A percentile compares a stretch with the other conserved stretches of the same genome.
phyloP scores from a whole-genome alignment of 2,329 filamentous ascomycete species.

The Alternaria alternata region DNA sequence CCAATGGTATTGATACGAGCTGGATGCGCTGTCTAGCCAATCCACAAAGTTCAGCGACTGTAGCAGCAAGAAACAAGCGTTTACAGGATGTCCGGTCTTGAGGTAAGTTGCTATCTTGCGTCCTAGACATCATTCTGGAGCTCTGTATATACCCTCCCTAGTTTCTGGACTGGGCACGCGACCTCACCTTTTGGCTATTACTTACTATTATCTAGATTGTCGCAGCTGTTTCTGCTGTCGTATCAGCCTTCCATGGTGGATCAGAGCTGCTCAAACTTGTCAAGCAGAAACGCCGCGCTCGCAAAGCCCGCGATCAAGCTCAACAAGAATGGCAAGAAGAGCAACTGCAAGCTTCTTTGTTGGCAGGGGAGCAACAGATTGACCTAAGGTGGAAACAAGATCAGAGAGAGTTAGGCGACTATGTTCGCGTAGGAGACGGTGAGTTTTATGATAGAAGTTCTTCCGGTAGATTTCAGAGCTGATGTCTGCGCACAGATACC shows the following conservation, averaged over 20 bases:
- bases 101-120: conserved; percentile 31
- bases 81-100: conserved; percentile 36
- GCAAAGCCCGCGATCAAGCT: conserved; percentile 35
- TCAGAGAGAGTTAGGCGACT: conserved; percentile 46
- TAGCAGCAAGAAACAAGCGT: background rate
- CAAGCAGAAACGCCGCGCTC: conserved; percentile 43
- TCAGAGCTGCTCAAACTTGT: conserved; percentile 50
- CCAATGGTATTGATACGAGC: conserved; percentile 8
- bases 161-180: background rate
- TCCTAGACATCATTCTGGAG: background rate
- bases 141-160: background rate
- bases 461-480: conserved; percentile 6
- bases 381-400: conserved; percentile 44
- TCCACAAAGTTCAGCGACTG: background rate
- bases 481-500: conserved; percentile 33
- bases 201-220: conserved; percentile 41
- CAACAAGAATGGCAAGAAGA: conserved; percentile 48
- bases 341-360: conserved; percentile 50
- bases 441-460: conserved; percentile 27
- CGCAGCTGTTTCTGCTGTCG: conserved; percentile 53
- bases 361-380: conserved; percentile 49
- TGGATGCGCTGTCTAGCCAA: background rate
- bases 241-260: conserved; percentile 54
- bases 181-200: background rate
- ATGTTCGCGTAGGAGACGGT: conserved; percentile 52